These are phyloP conservation scores for Neoarthrinium moseri DNA, from an alignment of 2,329 filamentous ascomycete species.

Conservation along the genomic window DNA sequence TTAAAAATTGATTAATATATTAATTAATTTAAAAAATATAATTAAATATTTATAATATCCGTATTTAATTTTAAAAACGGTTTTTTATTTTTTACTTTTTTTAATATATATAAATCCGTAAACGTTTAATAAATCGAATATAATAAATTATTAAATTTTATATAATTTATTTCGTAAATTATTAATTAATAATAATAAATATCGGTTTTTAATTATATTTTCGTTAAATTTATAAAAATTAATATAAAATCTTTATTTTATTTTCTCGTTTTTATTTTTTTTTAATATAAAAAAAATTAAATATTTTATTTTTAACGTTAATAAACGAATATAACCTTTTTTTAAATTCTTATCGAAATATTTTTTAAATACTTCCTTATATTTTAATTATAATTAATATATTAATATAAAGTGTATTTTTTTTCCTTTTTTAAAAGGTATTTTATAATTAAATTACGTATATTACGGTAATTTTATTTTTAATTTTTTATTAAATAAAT, in stretches of 20 bases:
- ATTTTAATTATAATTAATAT: background rate
- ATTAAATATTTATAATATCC: conserved; percentile 24
- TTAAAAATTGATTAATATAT: conserved; percentile 12
- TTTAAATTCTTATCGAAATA: background rate
- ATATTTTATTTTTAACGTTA: background rate
- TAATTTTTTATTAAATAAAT: conserved; percentile 2
- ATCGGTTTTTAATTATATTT: background rate
- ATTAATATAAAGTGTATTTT: background rate
- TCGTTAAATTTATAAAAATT: background rate
- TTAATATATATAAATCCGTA: conserved; percentile 15
- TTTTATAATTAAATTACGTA: background rate
- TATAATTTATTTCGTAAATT: background rate
- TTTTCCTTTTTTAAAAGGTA: background rate
- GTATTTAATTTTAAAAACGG: conserved; percentile 21
- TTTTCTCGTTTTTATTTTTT: conserved; percentile 2
- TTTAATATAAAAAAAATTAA: conserved; percentile 2
- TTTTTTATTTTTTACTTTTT: conserved; percentile 23
- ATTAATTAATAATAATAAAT: background rate
- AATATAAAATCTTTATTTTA: conserved; percentile 1
- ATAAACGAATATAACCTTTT: conserved; percentile 1
- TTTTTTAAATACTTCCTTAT: background rate
- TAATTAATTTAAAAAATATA: conserved; percentile 24
- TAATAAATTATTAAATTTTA: background rate
- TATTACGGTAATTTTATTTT: conserved; percentile 1
- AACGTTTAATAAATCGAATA: background rate